Evolutionary conservation across 129 eudicot species (phyloP).

Genomic region (Dittrichia graveolens): DNA sequence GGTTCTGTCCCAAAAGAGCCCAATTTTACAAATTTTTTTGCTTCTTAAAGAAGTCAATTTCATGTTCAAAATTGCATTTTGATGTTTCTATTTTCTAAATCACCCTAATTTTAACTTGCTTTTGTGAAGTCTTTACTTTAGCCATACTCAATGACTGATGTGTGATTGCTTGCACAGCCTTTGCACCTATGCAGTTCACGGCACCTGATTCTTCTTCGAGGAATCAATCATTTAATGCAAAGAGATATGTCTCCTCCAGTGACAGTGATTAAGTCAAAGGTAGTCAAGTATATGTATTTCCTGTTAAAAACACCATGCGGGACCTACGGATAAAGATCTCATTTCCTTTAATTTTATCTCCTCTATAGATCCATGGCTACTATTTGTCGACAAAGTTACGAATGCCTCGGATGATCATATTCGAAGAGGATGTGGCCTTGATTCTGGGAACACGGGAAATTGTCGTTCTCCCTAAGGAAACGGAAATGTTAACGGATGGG

Average conservation of each 20-base stretch:
- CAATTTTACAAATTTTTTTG: too few species aligned
- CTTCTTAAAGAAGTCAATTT: too few species aligned
- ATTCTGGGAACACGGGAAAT: background rate
- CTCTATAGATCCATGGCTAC: slow-evolving; percentile 4
- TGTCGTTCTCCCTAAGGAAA: background rate
- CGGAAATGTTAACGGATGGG: slow-evolving; percentile 6
- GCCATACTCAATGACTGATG: slow-evolving; percentile 13
- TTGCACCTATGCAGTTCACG: slow-evolving; percentile 62
- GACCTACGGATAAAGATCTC: background rate
- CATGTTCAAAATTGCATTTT: too few species aligned
- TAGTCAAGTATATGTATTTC: background rate
- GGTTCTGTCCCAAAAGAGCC: too few species aligned
- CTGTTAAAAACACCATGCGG: background rate
- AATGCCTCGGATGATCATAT: background rate
- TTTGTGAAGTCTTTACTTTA: background rate
- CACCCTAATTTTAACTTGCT: too few species aligned
- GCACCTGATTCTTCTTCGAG: slow-evolving; percentile 47
- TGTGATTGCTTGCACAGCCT: slow-evolving; percentile 55
- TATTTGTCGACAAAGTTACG: slow-evolving; percentile 5
- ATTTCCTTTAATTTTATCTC: background rate
- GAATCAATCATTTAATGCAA: slow-evolving; percentile 62
- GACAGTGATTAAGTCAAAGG: slow-evolving; percentile 50
- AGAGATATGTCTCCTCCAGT: slow-evolving; percentile 57
- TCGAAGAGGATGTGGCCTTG: background rate
- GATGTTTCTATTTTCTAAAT: too few species aligned